Conservation (phyloP, 2,329 filamentous ascomycete genomes). For the Colletotrichum magnum region DNA sequence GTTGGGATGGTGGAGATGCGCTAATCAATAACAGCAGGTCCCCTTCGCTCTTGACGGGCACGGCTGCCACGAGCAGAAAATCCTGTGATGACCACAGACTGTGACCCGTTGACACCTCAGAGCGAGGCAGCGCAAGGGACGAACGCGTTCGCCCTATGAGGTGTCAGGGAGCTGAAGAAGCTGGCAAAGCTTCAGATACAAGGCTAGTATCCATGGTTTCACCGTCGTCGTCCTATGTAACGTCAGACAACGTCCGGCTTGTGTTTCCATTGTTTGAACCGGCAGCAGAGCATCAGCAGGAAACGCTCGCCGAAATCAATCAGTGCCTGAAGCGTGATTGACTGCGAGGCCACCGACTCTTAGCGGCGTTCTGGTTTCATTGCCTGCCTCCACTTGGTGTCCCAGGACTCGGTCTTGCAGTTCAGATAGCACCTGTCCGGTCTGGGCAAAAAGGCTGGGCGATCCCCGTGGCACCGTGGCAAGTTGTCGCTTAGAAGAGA, state of each 20-base stretch:
- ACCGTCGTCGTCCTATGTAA: neutral
- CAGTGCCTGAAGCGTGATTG: neutral
- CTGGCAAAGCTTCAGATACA: conserved; percentile 2
- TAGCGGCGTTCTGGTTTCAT: neutral
- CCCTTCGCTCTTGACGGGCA: neutral
- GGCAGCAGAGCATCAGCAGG: neutral
- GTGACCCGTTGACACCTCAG: neutral
- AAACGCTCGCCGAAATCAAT: neutral
- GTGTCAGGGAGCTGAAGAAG: neutral
- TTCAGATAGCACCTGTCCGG: neutral
- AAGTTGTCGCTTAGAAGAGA: neutral
- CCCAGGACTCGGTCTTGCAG: neutral
- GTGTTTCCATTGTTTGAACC: neutral
- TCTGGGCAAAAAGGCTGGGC: neutral
- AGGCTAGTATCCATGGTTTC: neutral
- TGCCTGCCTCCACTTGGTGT: neutral
- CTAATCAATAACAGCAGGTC: conserved; percentile 11
- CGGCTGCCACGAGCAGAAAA: conserved; percentile 11
- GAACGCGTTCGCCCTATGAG: conserved; percentile 1
- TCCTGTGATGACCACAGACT: neutral
- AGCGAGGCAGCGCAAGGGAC: neutral
- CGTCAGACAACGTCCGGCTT: neutral
- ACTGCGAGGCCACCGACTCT: neutral
- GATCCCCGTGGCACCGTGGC: neutral
- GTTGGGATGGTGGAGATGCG: conserved; percentile 6